Evolutionary conservation across 345 rosid genomes (phyloP), one percentile per base, ranked within the genome.

Genomic region (Luvunga scandens): DNA sequence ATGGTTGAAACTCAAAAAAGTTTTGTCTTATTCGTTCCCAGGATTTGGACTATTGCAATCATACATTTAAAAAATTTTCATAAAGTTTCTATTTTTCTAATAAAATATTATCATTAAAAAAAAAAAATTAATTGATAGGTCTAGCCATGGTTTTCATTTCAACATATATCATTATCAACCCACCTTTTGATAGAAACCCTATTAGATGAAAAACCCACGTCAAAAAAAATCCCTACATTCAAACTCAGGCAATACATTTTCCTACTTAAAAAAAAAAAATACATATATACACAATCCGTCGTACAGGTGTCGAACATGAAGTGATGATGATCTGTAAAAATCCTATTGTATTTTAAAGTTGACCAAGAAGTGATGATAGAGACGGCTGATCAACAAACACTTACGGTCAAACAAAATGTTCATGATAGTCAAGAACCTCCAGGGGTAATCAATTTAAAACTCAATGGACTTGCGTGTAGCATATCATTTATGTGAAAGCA

Each of bases 111-210:
- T 55, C 21, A 59, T 69, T 45, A 38, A 3, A 77, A 59, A 6
- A 0, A 0, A 66, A 21, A 6, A 70, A 24, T 25, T 55, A 13
- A 34, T 61, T 72, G 83, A 86, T 34, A 76, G 81, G 80, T 79
- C 7, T 80, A 71, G 75, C 79, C 80, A 81, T 84, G 88, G 86
- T 83, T 88, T 83, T 79, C 60, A 71, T 83, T 81, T 84, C 86
- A 88, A 84, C 79, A 81, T 45, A 85, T 80, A 79, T 87, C 89
- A 71, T 61, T 83, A 74, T 91, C 90, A 78, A 72, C 31, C 89
- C 79, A 84, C 87, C 87, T 76, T 38, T 75, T 82, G 90, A 89
- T 82, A 45, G 84, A 74, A 78, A 88, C 85, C 18, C 70, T 77
- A 57, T 70, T 65, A 86, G 88, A 83, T 84, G 77, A 25, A 75